Base-by-base conservation (phyloP, 176 grass and related monocot genomes). In the Juncus inflexus region DNA sequence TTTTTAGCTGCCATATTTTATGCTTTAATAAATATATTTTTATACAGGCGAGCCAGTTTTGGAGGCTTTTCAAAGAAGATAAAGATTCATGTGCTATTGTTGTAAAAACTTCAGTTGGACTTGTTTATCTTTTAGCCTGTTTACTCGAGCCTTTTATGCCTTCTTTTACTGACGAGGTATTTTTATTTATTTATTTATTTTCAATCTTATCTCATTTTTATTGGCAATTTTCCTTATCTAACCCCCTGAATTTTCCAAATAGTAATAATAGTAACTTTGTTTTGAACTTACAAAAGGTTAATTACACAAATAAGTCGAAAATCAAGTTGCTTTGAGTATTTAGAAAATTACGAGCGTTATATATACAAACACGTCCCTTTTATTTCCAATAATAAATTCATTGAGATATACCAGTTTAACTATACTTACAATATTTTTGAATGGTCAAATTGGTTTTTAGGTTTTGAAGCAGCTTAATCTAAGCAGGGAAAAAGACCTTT, bases 101-200 rank as follows among this genome's bases (percentile, higher is more conserved):
- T 59, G 83, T 97, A 79, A 97, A 89, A 82, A 92, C 94, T 73
- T 79, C 94, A 84, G 67, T 85, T 69, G 88, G 88, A 67, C 80
- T 91, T 79, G 94, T 92, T 19, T 92, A 89, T 63, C 85, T 97
- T 77, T 82, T 97, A 65, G 83, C 94, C 52, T 89, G 84, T 82
- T 75, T 91, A 9, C 79, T 97, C 58, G 88, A 91, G 52, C 88
- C 86, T 58, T 95, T 95, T 69, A 90, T 95, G 77, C 86, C 86
- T 15, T 86, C 86, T 52, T 87, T 90, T 60, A 84, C 86, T 60
- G 78, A 74, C 60, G 75, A 84, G 67, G 90, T 95, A 42, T 69
- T 38, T 77, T 51, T 51, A 5, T 67, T 28, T 28, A 5, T 67
- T 28, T 28, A 40, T 11, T 60, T 72, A 61, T 2, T 74, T 42